These are phyloP conservation scores for Coemansia sp. DNA, from an alignment of 192 early-diverging fungal genomes.

Conservation along the genomic window DNA sequence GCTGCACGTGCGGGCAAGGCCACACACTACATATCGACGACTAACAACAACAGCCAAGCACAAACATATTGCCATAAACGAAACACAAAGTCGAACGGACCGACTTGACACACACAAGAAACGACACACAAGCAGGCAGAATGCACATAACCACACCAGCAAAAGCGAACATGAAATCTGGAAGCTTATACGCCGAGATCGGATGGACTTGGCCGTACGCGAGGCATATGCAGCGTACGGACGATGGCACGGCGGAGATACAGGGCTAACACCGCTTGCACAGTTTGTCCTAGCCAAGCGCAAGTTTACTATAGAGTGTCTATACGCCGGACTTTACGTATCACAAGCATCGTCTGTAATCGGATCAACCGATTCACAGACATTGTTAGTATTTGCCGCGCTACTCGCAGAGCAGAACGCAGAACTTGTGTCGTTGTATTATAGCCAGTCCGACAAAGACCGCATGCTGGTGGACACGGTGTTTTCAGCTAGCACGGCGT, in stretches of 20 bases:
- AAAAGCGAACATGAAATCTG: slow-evolving; percentile 10
- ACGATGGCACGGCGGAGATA: neutral
- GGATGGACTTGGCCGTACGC: neutral
- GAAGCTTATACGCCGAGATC: neutral
- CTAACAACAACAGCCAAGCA: neutral
- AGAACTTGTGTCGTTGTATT: slow-evolving; percentile 12
- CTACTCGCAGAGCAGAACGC: slow-evolving; percentile 19
- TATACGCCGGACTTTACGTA: slow-evolving; percentile 25
- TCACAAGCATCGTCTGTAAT: too few relatives aligned
- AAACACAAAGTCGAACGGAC: neutral
- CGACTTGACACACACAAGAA: neutral
- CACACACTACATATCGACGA: neutral
- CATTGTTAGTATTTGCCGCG: slow-evolving; percentile 10
- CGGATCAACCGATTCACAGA: neutral
- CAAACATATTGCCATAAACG: neutral
- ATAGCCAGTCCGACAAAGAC: neutral
- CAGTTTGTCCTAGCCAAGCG: slow-evolving; percentile 26
- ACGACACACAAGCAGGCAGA: neutral
- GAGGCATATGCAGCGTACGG: neutral
- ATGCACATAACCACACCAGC: neutral
- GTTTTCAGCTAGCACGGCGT: slow-evolving; percentile 8
- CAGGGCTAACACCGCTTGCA: slow-evolving; percentile 8
- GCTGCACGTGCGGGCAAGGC: slow-evolving; percentile 16
- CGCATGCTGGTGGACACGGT: slow-evolving; percentile 9
- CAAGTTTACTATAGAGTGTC: slow-evolving; percentile 12